Base-by-base conservation (phyloP, 2,329 filamentous ascomycete species). In the Rhytidhysteron rufulum region DNA sequence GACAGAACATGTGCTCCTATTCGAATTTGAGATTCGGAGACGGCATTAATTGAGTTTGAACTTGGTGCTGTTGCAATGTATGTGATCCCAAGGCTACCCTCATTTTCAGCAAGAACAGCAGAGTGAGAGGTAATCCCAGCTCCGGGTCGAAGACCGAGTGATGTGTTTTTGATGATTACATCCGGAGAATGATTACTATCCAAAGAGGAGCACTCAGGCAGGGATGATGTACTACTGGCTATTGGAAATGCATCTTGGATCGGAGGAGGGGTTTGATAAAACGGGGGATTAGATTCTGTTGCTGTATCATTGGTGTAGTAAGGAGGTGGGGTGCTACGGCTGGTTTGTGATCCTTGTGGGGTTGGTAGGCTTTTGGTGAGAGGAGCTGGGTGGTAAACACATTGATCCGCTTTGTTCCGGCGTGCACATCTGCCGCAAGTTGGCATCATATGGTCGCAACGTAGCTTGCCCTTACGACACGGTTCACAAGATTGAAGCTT, bases 401-500 rank as follows among this genome's bases (percentile, higher is more conserved):
- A 66, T 40, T 56, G 53, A 3, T 57, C 54, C 6, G 42, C 36
- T 33, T 54, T 57, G 35, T 50, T 53, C 3, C 54, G 53, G 30
- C 56, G 53, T 6, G 48, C 43, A 47, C 62, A 64, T 32, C 61
- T 46, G 4, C 55, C 60, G 44, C 61, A 66, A 4, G 49, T 50
- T 8, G 62, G 62, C 48, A 56, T 54, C 45, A 61, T 55, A 43
- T 65, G 62, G 38, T 65, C 62, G 36, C 60, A 63, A 31, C 53
- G 48, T n/a, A 63, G 43, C 38, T 65, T 60, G n/a, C 53, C 56
- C 39, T 60, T 59, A 3, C 62, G 51, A 37, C 62, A 66, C 11
- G 62, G 60, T 40, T 66, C 62, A 36, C 62, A 66, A 3, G 61
- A 58, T 38, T 65, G 62, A 4, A 63, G 48, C 39, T 65, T 63